Conservation (phyloP, 23 red algal genomes). For the Gracilaria caudata region DNA sequence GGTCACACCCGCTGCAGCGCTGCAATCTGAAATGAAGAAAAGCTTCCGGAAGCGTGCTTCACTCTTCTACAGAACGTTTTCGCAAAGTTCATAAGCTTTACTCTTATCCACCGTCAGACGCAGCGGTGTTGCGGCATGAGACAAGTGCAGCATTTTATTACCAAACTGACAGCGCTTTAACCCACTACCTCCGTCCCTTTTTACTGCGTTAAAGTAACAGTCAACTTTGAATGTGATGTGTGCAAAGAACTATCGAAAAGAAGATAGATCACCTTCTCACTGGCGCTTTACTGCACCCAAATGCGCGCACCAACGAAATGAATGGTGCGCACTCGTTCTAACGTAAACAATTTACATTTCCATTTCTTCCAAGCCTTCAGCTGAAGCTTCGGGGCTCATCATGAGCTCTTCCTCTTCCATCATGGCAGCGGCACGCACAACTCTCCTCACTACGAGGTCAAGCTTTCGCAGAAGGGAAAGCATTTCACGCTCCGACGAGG, state of each 20-base stretch:
- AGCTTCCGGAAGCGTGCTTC: no score
- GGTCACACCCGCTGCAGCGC: no score
- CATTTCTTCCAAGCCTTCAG: neutral
- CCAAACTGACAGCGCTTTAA: neutral
- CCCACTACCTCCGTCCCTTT: neutral
- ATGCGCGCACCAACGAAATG: neutral
- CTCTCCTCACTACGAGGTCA: neutral
- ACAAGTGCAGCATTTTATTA: neutral
- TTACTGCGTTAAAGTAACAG: neutral
- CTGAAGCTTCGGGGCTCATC: conserved; percentile 3
- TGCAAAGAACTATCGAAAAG: neutral
- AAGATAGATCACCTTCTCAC: neutral
- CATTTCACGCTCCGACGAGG: neutral
- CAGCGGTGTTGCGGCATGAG: neutral
- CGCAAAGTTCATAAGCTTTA: no score
- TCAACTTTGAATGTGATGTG: neutral
- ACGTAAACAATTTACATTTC: neutral
- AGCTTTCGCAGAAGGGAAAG: neutral
- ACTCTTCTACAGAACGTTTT: no score
- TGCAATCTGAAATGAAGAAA: no score
- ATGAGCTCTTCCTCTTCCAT: neutral
- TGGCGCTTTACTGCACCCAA: neutral
- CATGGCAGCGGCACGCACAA: neutral
- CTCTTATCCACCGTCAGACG: neutral
- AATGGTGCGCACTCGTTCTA: neutral